These are phyloP conservation scores for Neonectria hederae DNA, from an alignment of 2,329 filamentous ascomycete genomes.

Conservation along the genomic window DNA sequence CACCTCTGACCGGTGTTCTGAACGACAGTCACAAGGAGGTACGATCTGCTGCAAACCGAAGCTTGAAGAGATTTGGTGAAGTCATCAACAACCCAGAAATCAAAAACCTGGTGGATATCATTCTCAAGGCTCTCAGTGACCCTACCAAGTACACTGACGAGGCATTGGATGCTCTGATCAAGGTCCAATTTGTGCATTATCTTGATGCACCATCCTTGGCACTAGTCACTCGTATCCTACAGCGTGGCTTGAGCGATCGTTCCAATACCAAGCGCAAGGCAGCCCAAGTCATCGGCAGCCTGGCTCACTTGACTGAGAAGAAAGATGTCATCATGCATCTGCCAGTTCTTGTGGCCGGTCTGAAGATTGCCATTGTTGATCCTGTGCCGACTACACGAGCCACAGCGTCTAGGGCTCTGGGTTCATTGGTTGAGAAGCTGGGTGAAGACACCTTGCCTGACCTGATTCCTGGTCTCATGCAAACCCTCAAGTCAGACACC, in stretches of 20 bases:
- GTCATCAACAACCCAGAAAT: conserved; percentile 98
- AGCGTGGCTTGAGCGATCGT: conserved; percentile 88
- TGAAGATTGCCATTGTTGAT: conserved; percentile 90
- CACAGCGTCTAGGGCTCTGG: conserved; percentile 93
- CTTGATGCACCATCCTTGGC: conserved; percentile 97
- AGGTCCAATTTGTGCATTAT: conserved; percentile 98
- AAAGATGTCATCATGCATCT: conserved; percentile 93
- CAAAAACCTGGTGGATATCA: conserved; percentile 87
- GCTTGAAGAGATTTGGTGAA: conserved; percentile 96
- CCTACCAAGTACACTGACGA: conserved; percentile 97
- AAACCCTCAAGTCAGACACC: conserved; percentile 95
- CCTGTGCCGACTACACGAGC: conserved; percentile 96
- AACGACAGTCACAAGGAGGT: conserved; percentile 99
- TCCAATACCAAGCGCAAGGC: conserved; percentile 97
- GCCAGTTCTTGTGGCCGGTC: conserved; percentile 88
- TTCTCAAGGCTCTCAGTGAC: conserved; percentile 96
- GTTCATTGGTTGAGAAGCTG: conserved; percentile 96
- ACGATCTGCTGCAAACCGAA: conserved; percentile 88
- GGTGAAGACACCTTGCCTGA: conserved; percentile 97
- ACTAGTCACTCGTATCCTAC: conserved; percentile 92
- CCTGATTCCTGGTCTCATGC: conserved; percentile 96
- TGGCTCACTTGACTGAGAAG: conserved; percentile 95
- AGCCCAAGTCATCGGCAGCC: conserved; percentile 95
- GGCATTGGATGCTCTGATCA: conserved; percentile 92
- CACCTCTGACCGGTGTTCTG: conserved; percentile 89